Evolutionary conservation across 331 rosid species (phyloP), one percentile per base, ranked within the genome.

Genomic region (Stylosanthes scabra): DNA sequence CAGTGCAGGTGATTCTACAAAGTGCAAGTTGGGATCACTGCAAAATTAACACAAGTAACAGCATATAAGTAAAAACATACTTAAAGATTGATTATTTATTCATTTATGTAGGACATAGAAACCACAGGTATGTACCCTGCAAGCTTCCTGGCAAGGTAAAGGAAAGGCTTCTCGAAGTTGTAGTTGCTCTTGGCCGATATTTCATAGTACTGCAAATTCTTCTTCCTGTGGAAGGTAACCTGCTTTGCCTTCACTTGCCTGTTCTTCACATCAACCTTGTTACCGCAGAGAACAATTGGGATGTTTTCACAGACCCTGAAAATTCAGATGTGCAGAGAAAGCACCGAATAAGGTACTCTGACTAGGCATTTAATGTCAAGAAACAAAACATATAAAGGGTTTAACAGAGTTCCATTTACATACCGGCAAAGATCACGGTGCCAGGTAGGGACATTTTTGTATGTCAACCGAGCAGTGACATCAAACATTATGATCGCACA

Each of bases 101-200:
- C n/a, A 11, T 1, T 1, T 12, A n/a, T 9, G 3, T 11, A 39
- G 16, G 54, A 41, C 13, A 25, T 20, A 5, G 1, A 60, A 49
- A 67, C 6, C 6, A 11, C 5, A 0, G 44, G 9, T 5, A 59
- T 60, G n/a, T 79, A 91, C 96, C 96, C 91, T 1, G 97, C 91
- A 77, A 91, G 91, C 71, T 91, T 91, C 87, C 97, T 84, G 65
- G 96, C 93, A 14, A 91, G 91, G 69, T 92, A 92, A 2, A 92
- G 54, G 65, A 89, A 89, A n/a, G 96, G 96, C 78, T 91, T 91
- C 86, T 91, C 97, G 16, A 91, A 89, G 68, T 91, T 89, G 42
- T 89, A 89, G 72, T 91, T 91, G 80, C 96, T 89, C 91, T 87
- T 87, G 0, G 96, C 93, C 37, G 97, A 91, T 40, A 91, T 91